Conservation (phyloP, 805 yeast genomes). For the Saturnispora hagleri region DNA sequence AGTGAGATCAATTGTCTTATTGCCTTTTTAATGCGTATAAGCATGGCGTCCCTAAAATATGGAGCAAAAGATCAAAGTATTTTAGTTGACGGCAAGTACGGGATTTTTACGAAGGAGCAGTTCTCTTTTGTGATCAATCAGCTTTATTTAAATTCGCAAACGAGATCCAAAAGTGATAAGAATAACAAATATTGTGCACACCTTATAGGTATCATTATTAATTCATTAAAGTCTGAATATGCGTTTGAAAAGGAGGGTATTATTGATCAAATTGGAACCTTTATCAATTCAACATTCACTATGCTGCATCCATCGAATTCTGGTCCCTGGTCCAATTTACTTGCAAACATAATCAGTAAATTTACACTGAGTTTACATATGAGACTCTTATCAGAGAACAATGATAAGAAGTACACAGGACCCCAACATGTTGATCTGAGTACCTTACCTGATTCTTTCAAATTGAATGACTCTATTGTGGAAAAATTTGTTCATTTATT, state of each 20-base stretch:
- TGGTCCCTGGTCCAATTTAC: constrained; percentile 78
- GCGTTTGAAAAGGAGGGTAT: constrained; percentile 36
- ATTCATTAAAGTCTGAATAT: constrained; percentile 47
- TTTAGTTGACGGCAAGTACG: constrained; percentile 40
- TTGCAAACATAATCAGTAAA: constrained; percentile 56
- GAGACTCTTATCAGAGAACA: constrained; percentile 43
- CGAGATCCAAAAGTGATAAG: constrained; percentile 18
- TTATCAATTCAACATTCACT: constrained; percentile 65
- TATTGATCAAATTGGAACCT: constrained; percentile 41
- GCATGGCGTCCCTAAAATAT: constrained; percentile 37
- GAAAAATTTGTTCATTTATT: constrained; percentile 30
- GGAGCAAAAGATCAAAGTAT: constrained; percentile 25
- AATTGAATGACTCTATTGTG: constrained; percentile 19
- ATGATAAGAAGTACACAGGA: constrained; percentile 24
- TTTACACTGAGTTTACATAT: constrained; percentile 53
- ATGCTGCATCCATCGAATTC: constrained; percentile 86
- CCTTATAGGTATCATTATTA: constrained; percentile 41
- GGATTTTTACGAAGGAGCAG: constrained; percentile 58
- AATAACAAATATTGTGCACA: constrained; percentile 20
- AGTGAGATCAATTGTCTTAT: constrained; percentile 54
- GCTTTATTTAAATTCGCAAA: constrained; percentile 26
- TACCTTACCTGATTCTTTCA: constrained; percentile 17
- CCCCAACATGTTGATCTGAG: constrained; percentile 2
- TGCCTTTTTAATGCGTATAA: constrained; percentile 52
- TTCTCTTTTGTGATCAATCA: constrained; percentile 51